Percentiles rank a stretch among this genome's conserved stretches.
phyloP scores from a whole-genome alignment of 139 green algal genomes.

The Picochlorum sp. region DNA sequence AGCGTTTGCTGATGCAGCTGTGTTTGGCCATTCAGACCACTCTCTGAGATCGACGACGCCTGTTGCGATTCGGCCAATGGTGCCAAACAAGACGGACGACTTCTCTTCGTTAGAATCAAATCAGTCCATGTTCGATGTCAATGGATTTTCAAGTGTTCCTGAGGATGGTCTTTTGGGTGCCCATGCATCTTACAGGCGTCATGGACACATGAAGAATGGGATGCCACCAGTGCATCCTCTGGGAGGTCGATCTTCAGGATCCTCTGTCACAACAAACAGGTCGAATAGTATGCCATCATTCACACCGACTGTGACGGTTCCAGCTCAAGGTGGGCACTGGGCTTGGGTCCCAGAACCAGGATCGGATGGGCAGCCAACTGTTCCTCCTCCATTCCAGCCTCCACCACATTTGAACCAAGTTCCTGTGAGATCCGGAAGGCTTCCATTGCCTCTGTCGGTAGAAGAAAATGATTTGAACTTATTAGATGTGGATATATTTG shows the following conservation, averaged over 20 bases:
- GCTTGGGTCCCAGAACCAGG: constrained; percentile 9
- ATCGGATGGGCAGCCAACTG: not conserved
- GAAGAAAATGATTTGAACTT: not conserved
- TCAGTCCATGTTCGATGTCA: constrained; percentile 12
- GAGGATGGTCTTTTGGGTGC: not conserved
- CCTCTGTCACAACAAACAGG: not conserved
- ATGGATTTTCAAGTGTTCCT: not conserved
- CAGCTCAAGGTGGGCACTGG: constrained; percentile 12
- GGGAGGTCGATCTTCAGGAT: constrained; percentile 2
- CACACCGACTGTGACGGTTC: constrained; percentile 1
- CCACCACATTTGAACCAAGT: not conserved
- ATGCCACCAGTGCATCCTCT: not conserved
- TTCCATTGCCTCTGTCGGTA: constrained; percentile 2
- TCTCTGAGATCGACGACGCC: not conserved
- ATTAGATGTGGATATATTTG: constrained; percentile 5
- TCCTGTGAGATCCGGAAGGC: not conserved
- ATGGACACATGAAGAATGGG: not conserved
- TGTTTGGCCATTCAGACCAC: not conserved
- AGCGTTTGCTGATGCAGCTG: not conserved
- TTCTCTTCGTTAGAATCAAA: constrained; percentile 23
- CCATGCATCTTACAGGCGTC: not conserved
- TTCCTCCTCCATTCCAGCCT: not conserved
- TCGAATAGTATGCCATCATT: constrained; percentile 1
- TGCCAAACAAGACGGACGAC: constrained; percentile 1
- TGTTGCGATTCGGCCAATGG: constrained; percentile 9